Conservation (phyloP, 2,329 filamentous ascomycete genomes). For the Diaporthe nobilis region DNA sequence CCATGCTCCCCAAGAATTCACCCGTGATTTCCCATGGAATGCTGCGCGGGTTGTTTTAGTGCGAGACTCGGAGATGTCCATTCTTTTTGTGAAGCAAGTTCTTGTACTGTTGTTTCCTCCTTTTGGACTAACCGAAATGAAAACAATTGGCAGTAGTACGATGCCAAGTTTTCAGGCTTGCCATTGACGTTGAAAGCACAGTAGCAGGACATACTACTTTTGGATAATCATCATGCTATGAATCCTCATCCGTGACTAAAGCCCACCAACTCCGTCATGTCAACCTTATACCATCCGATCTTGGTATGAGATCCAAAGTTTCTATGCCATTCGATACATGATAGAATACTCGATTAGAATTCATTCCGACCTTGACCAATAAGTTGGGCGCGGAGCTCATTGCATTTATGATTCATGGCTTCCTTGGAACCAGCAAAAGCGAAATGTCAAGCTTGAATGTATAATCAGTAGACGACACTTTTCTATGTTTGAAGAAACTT, state of each 20-base stretch:
- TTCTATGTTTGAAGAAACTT: neutral
- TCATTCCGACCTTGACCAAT: too few relatives aligned
- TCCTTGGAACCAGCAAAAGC: neutral
- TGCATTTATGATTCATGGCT: neutral
- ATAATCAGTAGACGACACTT: neutral
- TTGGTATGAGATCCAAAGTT: too few relatives aligned
- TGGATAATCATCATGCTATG: neutral
- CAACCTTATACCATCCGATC: too few relatives aligned
- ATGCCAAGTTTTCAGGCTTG: neutral
- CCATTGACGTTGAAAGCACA: neutral
- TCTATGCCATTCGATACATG: too few relatives aligned
- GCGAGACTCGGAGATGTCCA: neutral
- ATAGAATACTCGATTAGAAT: too few relatives aligned
- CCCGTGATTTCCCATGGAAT: neutral
- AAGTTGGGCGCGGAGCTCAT: too few relatives aligned
- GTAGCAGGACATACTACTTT: fast-evolving
- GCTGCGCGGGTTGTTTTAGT: neutral
- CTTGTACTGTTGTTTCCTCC: neutral
- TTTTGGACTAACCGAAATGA: neutral
- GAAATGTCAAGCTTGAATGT: neutral
- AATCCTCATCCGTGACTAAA: neutral
- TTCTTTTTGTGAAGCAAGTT: neutral
- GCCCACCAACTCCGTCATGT: too few relatives aligned
- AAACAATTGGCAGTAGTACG: neutral
- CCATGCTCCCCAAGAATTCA: neutral